Base-by-base conservation (phyloP, 2,329 filamentous ascomycete species). In the Verticillium dahliae region DNA sequence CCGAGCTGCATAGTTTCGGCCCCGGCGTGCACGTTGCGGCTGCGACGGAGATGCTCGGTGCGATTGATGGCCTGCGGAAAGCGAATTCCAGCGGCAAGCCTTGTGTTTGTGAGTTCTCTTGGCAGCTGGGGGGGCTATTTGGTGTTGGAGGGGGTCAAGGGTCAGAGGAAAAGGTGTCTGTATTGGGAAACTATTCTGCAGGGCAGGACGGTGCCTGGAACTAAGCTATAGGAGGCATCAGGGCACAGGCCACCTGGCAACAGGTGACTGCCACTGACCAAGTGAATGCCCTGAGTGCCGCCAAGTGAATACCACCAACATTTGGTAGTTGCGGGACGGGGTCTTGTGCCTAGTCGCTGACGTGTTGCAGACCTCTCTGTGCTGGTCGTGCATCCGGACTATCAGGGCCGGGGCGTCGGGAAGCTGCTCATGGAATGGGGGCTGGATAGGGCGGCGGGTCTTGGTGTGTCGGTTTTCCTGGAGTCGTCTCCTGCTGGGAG, bases 361-460 rank as follows among this genome's bases (percentile, higher is more conserved):
- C 59, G 10, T 52, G n/a, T 18, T 4, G n/a, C 27, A 76, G 75
- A 76, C 60, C 65, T 78, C 3, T 74, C 74, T 57, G 68, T 74
- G 1, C 68, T 78, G 39, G 73, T 76, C 45, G 77, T 75, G 2
- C 69, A 75, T 56, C 70, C 74, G 2, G 70, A 70, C 11, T 72
- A 76, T 60, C 74, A 76, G 56, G 69, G 69, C 56, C 71, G 71
- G 11, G 76, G 76, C 6, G 72, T 73, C n/a, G 75, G 68, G 2
- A 67, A 68, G 31, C 63, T 75, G 66, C 65, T 77, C 63, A 60
- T 79, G 56, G 62, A 69, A 37, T 74, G 71, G 70, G 71, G 72
- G 3, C 67, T 70, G 22, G 68, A 69, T 7, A 69, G 76, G 64
- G 74, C 75, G n/a, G 74, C 76, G 56, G 62, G 69, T 9, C 69